These are phyloP conservation scores for Neurospora sp. DNA, from an alignment of 2,329 filamentous ascomycete species.

Conservation along the genomic window DNA sequence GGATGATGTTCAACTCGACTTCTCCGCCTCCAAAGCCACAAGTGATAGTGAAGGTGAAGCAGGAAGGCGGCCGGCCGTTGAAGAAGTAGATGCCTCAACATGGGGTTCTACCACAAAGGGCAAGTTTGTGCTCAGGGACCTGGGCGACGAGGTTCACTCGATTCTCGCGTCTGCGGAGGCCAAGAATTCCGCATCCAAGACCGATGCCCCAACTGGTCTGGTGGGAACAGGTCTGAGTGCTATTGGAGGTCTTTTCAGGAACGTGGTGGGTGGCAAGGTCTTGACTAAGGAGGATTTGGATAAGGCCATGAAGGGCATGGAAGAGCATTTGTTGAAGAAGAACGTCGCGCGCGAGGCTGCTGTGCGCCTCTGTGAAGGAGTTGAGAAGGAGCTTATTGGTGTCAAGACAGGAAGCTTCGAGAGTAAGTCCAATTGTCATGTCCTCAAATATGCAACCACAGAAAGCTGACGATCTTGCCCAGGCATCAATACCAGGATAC, in stretches of 20 bases:
- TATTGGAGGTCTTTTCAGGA: constrained; percentile 82
- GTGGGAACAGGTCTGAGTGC: constrained; percentile 72
- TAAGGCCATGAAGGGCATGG: constrained; percentile 91
- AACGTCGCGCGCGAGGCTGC: constrained; percentile 95
- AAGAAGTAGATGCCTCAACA: constrained; percentile 64
- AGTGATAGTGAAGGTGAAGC: constrained; percentile 43
- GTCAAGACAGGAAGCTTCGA: constrained; percentile 91
- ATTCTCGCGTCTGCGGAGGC: constrained; percentile 76
- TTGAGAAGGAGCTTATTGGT: constrained; percentile 80
- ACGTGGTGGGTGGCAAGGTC: constrained; percentile 89
- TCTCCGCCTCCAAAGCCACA: constrained; percentile 57
- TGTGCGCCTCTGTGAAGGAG: constrained; percentile 79
- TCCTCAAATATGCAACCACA: constrained; percentile 17
- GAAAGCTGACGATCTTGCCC: constrained; percentile 9
- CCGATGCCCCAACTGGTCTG: constrained; percentile 50
- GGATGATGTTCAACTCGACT: constrained; percentile 72
- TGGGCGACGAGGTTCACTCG: constrained; percentile 85
- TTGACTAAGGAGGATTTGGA: constrained; percentile 81
- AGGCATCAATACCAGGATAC: constrained; percentile 71
- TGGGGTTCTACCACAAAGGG: constrained; percentile 88
- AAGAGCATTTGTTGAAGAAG: constrained; percentile 87
- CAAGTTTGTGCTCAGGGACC: constrained; percentile 85
- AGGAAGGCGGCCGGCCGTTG: constrained; percentile 50
- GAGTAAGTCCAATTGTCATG: constrained; percentile 29
- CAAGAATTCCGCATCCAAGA: constrained; percentile 31